These are phyloP conservation scores for Ustilago vetiveriae DNA, from an alignment of 1,284 basidiomycete genomes.

Conservation along the genomic window DNA sequence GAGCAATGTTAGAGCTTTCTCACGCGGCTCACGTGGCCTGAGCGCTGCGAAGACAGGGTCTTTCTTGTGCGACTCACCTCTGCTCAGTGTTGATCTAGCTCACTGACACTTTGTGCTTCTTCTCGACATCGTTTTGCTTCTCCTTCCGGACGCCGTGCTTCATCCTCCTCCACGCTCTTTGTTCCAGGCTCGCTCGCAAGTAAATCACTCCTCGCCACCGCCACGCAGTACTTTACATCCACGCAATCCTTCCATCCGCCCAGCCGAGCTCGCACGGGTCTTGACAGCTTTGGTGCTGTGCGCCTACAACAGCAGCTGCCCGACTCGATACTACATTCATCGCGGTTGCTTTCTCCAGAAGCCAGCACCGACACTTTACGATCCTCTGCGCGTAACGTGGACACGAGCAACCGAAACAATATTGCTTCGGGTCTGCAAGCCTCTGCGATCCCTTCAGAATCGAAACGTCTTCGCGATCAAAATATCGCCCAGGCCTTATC, in stretches of 20 bases:
- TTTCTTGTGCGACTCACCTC: constrained; percentile 1
- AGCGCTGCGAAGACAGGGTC: constrained; percentile 11
- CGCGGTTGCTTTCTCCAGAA: constrained; percentile 21
- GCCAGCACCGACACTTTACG: constrained; percentile 19
- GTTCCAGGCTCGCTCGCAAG: constrained; percentile 5
- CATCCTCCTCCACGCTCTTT: too few relatives aligned
- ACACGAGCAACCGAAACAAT: not conserved
- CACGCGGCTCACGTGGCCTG: constrained; percentile 9
- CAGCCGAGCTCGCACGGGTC: not conserved
- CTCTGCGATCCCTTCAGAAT: constrained; percentile 37
- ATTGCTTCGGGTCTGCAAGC: not conserved
- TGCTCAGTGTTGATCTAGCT: not conserved
- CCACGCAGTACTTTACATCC: constrained; percentile 10
- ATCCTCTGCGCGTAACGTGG: constrained; percentile 1
- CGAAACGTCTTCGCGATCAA: constrained; percentile 32
- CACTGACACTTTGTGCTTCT: not conserved
- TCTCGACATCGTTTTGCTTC: not conserved
- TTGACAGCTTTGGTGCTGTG: constrained; percentile 2
- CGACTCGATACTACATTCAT: constrained; percentile 21
- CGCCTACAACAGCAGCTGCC: constrained; percentile 8
- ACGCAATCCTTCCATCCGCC: not conserved
- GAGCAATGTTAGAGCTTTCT: constrained; percentile 1
- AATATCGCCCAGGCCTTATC: constrained; percentile 29
- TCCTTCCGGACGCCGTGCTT: too few relatives aligned
- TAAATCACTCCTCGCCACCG: constrained; percentile 10